Evolutionary conservation across 495 filamentous ascomycete species (phyloP).

Genomic region (Parathielavia appendiculata): DNA sequence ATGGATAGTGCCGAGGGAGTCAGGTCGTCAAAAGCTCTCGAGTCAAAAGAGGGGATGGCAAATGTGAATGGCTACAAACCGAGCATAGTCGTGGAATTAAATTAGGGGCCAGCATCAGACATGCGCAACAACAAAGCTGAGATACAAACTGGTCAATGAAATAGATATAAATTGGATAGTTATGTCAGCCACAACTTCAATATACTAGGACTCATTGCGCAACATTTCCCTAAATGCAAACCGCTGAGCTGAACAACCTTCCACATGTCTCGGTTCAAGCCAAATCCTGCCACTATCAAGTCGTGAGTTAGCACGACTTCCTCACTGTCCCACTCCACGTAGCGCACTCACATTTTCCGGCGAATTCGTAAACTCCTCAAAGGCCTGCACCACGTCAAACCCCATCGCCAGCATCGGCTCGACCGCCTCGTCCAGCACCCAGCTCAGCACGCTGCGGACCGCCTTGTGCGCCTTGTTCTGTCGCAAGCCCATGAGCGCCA

Average conservation of each 20-base stretch:
- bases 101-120: too few relatives aligned
- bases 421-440: constrained; percentile 67
- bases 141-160: too few relatives aligned
- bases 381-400: constrained; percentile 67
- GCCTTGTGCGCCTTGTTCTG: constrained; percentile 75
- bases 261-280: constrained; percentile 17
- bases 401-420: constrained; percentile 71
- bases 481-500: constrained; percentile 74
- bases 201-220: too few relatives aligned
- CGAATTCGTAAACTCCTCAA: constrained; percentile 75
- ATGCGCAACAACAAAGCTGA: too few relatives aligned
- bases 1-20: too few relatives aligned
- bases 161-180: too few relatives aligned
- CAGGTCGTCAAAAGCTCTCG: too few relatives aligned
- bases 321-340: too few relatives aligned
- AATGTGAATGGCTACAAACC: too few relatives aligned
- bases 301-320: neutral
- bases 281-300: constrained; percentile 37
- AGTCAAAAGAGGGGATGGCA: too few relatives aligned
- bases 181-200: too few relatives aligned
- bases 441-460: constrained; percentile 65
- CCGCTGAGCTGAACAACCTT: neutral
- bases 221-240: neutral
- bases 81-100: too few relatives aligned
- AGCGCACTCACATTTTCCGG: constrained; percentile 51